These are phyloP conservation scores for Mucor irregularis DNA, from an alignment of 371 early-diverging fungal genomes.

Conservation along the genomic window DNA sequence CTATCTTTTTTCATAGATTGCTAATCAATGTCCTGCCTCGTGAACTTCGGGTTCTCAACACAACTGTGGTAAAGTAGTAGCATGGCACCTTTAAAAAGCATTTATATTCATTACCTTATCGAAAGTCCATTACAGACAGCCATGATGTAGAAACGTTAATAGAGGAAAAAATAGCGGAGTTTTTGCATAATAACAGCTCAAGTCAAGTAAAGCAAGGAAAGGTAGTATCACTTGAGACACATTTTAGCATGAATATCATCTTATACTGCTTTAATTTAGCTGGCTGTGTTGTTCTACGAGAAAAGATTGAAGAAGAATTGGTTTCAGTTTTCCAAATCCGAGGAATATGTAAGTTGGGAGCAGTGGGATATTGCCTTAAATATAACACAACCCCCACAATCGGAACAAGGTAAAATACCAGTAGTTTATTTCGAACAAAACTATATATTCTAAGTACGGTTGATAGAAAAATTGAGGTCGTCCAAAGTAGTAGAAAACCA, in stretches of 20 bases:
- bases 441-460: neutral
- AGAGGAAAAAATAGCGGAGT: conserved; percentile 42
- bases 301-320: conserved; percentile 78
- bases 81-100: neutral
- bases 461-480: conserved; percentile 40
- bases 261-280: no score
- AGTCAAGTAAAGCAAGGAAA: conserved; percentile 36
- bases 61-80: conserved; percentile 59
- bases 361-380: conserved; percentile 79
- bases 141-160: conserved; percentile 38
- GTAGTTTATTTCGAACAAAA: neutral
- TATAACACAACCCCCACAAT: conserved; percentile 45
- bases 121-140: conserved; percentile 43
- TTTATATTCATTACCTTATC: neutral
- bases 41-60: conserved; percentile 69
- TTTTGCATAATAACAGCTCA: conserved; percentile 35
- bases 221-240: no score
- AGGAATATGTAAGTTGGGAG: conserved; percentile 90
- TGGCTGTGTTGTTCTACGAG: conserved; percentile 77
- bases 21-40: conserved; percentile 76
- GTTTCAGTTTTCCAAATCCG: conserved; percentile 71
- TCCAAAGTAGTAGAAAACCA: conserved; percentile 45
- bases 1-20: conserved; percentile 84
- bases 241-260: no score
- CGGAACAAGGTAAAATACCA: conserved; percentile 65